phyloP scores from a whole-genome alignment of 441 rosid genomes.

The Syzygium malaccense region DNA sequence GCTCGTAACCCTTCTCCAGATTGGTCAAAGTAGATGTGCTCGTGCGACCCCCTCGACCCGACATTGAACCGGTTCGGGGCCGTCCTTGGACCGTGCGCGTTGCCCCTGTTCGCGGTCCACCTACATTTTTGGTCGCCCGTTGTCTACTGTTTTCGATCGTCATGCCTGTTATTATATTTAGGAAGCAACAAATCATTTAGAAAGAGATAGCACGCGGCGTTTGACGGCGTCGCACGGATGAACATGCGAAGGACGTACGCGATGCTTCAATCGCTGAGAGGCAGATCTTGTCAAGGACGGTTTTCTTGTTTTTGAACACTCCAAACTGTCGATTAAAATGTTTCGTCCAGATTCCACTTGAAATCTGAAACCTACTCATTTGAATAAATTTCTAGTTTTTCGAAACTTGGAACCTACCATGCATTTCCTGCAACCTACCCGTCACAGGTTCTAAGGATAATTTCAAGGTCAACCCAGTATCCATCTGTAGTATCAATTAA shows the following conservation, averaged over 20 bases:
- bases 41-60: background rate
- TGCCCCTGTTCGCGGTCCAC: background rate
- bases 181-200: background rate
- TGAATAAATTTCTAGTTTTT: too few relatives aligned
- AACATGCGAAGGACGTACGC: fast-evolving
- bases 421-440: fast-evolving
- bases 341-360: too few relatives aligned
- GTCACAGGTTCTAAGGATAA: too few relatives aligned
- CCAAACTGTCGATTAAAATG: background rate
- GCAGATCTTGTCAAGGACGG: too few relatives aligned
- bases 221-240: background rate
- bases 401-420: too few relatives aligned
- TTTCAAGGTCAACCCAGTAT: too few relatives aligned
- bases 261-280: background rate
- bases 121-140: background rate
- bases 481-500: too few relatives aligned
- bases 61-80: too few relatives aligned
- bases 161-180: background rate
- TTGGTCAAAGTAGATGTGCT: background rate
- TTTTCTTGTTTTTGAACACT: background rate
- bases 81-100: background rate
- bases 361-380: too few relatives aligned
- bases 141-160: fast-evolving
- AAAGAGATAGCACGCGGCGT: background rate
- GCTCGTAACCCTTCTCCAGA: too few relatives aligned